phyloP scores from a whole-genome alignment of 768 basidiomycete species.

The Mycena latifolia region DNA sequence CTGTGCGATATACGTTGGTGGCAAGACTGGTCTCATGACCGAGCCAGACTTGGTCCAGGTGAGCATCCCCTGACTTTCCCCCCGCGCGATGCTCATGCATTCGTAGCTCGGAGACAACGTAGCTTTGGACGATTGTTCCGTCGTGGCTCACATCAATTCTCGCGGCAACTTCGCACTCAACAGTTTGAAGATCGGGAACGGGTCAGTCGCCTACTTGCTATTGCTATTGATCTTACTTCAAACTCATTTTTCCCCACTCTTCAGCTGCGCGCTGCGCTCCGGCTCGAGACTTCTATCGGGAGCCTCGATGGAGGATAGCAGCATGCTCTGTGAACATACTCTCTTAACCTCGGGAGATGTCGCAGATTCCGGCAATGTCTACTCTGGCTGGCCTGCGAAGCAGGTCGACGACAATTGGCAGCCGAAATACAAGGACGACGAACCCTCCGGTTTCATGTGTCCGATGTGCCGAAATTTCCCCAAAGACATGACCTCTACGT shows the following conservation, averaged over 20 bases:
- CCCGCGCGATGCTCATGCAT: neutral
- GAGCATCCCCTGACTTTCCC: constrained; percentile 14
- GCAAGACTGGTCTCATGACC: constrained; percentile 57
- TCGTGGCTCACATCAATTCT: constrained; percentile 63
- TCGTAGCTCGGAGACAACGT: constrained; percentile 56
- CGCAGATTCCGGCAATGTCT: constrained; percentile 53
- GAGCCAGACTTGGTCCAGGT: constrained; percentile 62
- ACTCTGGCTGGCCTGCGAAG: constrained; percentile 60
- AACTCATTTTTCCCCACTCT: neutral
- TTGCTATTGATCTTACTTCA: neutral
- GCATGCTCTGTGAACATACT: constrained; percentile 63
- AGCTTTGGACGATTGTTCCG: constrained; percentile 59
- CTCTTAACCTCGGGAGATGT: constrained; percentile 61
- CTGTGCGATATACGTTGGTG: constrained; percentile 55
- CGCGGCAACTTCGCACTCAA: constrained; percentile 60
- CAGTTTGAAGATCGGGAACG: constrained; percentile 54
- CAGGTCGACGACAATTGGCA: constrained; percentile 39
- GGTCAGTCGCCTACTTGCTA: constrained; percentile 36
- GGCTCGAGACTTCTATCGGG: constrained; percentile 62
- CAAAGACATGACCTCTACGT: constrained; percentile 44
- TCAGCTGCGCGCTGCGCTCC: constrained; percentile 56
- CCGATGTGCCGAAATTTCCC: constrained; percentile 48
- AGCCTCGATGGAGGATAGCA: constrained; percentile 63
- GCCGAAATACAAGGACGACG: constrained; percentile 32
- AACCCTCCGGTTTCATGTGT: constrained; percentile 42